phyloP scores from a whole-genome alignment of 1,284 basidiomycete genomes.

The Moesziomyces globuligerus region DNA sequence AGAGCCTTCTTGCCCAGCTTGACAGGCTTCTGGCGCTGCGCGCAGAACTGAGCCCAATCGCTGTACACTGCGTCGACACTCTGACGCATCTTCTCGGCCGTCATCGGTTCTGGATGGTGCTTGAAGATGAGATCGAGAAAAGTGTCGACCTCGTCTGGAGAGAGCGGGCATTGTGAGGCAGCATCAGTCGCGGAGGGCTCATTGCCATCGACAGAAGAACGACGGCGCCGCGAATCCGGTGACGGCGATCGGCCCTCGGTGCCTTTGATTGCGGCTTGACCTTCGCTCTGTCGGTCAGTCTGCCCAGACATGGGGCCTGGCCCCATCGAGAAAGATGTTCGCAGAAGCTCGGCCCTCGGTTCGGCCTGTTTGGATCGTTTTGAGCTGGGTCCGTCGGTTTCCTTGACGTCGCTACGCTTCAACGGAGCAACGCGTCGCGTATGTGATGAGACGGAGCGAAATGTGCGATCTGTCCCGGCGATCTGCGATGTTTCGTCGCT shows the following conservation, averaged over 20 bases:
- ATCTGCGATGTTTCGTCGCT: constrained; percentile 16
- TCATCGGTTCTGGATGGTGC: constrained; percentile 43
- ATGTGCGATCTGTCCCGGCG: background rate
- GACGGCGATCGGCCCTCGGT: constrained; percentile 14
- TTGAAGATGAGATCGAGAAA: constrained; percentile 44
- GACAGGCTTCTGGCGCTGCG: constrained; percentile 23
- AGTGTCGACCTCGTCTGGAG: constrained; percentile 30
- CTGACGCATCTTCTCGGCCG: constrained; percentile 40
- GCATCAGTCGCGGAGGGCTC: background rate
- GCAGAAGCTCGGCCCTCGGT: background rate
- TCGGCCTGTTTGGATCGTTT: constrained; percentile 13
- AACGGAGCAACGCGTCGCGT: background rate
- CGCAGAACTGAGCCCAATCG: constrained; percentile 36
- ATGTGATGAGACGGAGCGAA: background rate
- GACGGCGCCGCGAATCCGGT: constrained; percentile 3
- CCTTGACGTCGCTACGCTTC: constrained; percentile 16
- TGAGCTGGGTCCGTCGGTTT: constrained; percentile 5
- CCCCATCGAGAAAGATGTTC: too few species aligned
- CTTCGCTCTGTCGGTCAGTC: too few species aligned
- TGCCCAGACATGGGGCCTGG: too few species aligned
- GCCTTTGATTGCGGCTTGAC: background rate
- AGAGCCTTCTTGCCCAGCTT: constrained; percentile 37
- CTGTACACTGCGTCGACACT: constrained; percentile 41
- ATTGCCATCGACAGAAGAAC: background rate
- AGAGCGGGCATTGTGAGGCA: constrained; percentile 11